Base-by-base conservation (phyloP, 2,329 filamentous ascomycete genomes). In the Trichophyton verrucosum region DNA sequence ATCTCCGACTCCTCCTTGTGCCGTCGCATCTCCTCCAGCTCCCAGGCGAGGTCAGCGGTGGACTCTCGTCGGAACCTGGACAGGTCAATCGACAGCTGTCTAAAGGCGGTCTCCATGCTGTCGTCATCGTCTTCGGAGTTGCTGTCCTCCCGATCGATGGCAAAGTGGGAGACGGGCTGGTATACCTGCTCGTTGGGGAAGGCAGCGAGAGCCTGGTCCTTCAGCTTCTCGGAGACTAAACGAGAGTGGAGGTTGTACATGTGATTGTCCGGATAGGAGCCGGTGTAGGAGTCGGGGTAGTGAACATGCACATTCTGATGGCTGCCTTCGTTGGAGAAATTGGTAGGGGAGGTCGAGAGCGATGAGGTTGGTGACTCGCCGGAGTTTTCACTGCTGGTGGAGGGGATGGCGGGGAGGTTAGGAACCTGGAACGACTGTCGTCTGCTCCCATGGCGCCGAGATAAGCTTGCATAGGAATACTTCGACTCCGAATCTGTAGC, bases 181-280 rank as follows among this genome's bases (percentile, higher is more conserved):
- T 79, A 72, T 17, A 72, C 69, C 63, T 77, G 72, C 64, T 79
- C 77, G 61, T 78, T 78, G 11, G 77, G 77, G 63, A 78, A 79
- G 4, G 77, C 77, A 40, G 77, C 77, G 60, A 79, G 68, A 15
- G 76, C 72, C 65, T 76, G 75, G 67, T 95, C 89, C 64, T 87
- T 84, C 64, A 96, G 78, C 71, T 92, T 87, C 68, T 86, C 84
- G 71, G 94, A 86, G 7, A 88, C 88, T 89, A 61, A 95, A 78
- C 61, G 88, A 85, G 62, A 95, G 81, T 60, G 96, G 76, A 72
- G 91, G 91, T 42, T 86, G 47, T 61, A 61, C 27, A 63, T 55
- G 24, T 63, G 46, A 33, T 60, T 36, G 36, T 61, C 84, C 58
- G 87, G 84, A 66, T 88, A 87, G 64, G 83, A 82, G 64, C 89